phyloP scores from a whole-genome alignment of 805 yeast genomes.

The Brettanomyces anomalus region DNA sequence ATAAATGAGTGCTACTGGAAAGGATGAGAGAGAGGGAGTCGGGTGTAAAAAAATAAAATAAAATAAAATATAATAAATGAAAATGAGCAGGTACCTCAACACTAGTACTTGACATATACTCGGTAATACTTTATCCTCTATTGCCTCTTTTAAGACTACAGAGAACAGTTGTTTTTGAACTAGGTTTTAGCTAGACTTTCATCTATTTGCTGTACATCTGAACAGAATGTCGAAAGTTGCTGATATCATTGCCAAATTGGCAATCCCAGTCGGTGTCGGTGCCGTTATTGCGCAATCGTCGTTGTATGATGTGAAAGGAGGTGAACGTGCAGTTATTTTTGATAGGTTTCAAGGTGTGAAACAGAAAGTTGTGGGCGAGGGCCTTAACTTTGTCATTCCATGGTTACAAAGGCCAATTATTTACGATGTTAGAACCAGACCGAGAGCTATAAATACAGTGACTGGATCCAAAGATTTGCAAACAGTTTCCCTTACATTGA shows the following conservation, averaged over 20 bases:
- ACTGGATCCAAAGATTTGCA: conserved; percentile 97
- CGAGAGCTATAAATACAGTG: conserved; percentile 85
- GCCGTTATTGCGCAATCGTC: conserved; percentile 70
- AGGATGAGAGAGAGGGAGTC: too few relatives aligned
- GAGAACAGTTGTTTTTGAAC: too few relatives aligned
- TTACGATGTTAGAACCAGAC: conserved; percentile 91
- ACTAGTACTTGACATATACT: too few relatives aligned
- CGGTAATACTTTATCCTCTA: too few relatives aligned
- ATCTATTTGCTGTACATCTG: too few relatives aligned
- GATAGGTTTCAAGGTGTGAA: conserved; percentile 88
- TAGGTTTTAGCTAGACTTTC: too few relatives aligned
- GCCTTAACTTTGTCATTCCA: conserved; percentile 90
- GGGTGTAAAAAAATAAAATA: too few relatives aligned
- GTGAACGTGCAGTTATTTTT: conserved; percentile 90
- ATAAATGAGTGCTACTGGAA: too few relatives aligned
- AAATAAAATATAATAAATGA: too few relatives aligned
- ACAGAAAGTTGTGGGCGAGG: conserved; percentile 86
- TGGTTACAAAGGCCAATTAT: conserved; percentile 91
- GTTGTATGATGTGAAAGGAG: conserved; percentile 92
- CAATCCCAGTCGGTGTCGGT: conserved; percentile 64
- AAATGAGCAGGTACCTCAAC: too few relatives aligned
- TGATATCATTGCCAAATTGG: conserved; percentile 38
- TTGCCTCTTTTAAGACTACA: too few relatives aligned
- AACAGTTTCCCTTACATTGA: conserved; percentile 84
- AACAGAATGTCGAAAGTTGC: conserved; percentile 34